These are phyloP conservation scores for Pseudotsuga menziesii DNA, from an alignment of 75 land plant species.

Conservation along the genomic window DNA sequence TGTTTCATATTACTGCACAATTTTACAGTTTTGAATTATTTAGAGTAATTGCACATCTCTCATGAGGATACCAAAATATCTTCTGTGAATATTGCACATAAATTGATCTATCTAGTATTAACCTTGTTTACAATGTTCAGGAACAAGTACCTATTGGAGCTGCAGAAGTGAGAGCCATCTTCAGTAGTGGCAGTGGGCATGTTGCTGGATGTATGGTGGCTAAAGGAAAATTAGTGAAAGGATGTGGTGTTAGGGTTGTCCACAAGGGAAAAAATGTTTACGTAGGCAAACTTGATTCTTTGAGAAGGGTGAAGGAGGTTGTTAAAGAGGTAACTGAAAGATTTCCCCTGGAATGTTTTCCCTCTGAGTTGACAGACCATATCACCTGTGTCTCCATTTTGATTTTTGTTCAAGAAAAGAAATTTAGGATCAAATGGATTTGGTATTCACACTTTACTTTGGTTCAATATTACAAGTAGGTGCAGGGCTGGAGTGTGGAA, in stretches of 20 bases:
- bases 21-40: no score
- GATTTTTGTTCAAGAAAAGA: background rate
- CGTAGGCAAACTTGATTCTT: constrained; percentile 63
- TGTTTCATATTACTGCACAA: background rate
- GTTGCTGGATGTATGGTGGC: constrained; percentile 98
- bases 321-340: constrained; percentile 86
- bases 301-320: constrained; percentile 85
- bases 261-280: constrained; percentile 55
- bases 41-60: no score
- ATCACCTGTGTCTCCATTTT: background rate
- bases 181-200: constrained; percentile 91
- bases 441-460: background rate
- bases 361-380: background rate
- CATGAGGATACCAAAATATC: no score
- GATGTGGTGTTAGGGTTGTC: constrained; percentile 68
- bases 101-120: background rate
- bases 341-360: background rate
- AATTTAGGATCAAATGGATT: constrained; percentile 3
- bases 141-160: constrained; percentile 84
- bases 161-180: constrained; percentile 89
- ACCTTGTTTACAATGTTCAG: constrained; percentile 32
- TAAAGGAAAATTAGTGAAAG: constrained; percentile 88
- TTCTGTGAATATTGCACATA: no score
- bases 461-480: constrained; percentile 41
- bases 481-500: constrained; percentile 95